Percentiles rank a stretch among this genome's conserved stretches.
These are phyloP conservation scores for Chlorella ohadii DNA, from an alignment of 139 green algal genomes.

Conservation along the genomic window DNA sequence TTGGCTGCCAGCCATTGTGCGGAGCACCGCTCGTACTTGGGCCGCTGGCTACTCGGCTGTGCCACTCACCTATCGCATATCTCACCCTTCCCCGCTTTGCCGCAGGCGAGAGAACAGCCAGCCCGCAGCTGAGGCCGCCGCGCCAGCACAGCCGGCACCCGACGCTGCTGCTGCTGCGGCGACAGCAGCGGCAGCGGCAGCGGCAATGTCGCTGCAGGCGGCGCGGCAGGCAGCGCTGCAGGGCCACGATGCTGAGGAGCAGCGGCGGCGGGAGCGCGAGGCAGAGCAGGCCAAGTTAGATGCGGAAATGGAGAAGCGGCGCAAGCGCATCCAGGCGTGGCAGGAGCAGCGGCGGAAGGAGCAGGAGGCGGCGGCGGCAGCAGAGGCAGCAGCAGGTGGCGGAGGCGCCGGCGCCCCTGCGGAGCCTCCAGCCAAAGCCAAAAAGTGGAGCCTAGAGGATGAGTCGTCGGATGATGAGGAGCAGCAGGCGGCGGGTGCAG, in stretches of 20 bases:
- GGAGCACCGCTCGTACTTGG: no score
- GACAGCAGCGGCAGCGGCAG: background rate
- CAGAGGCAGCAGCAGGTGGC: background rate
- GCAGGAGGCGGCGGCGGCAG: conserved; percentile 30
- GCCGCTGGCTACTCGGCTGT: no score
- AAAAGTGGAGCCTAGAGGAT: conserved; percentile 74
- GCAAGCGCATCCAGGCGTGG: conserved; percentile 79
- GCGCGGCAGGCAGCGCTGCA: conserved; percentile 29
- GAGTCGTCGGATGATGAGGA: conserved; percentile 71
- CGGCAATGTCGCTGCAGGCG: background rate
- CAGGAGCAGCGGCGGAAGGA: conserved; percentile 57
- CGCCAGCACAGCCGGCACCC: background rate
- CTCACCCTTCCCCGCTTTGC: background rate
- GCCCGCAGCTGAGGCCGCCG: background rate
- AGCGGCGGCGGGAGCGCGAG: conserved; percentile 24
- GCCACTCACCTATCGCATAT: no score
- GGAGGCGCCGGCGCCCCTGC: background rate
- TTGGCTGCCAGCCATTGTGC: no score
- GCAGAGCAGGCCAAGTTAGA: conserved; percentile 64
- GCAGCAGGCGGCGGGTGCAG: background rate
- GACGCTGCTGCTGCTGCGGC: background rate
- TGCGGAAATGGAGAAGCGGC: conserved; percentile 70
- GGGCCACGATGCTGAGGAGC: conserved; percentile 41
- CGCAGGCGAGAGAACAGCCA: background rate
- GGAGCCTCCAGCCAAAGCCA: conserved; percentile 5